Evolutionary conservation across 2,329 filamentous ascomycete species (phyloP), one percentile per base, ranked within the genome.

Genomic region (Sordariomycetes sp.): DNA sequence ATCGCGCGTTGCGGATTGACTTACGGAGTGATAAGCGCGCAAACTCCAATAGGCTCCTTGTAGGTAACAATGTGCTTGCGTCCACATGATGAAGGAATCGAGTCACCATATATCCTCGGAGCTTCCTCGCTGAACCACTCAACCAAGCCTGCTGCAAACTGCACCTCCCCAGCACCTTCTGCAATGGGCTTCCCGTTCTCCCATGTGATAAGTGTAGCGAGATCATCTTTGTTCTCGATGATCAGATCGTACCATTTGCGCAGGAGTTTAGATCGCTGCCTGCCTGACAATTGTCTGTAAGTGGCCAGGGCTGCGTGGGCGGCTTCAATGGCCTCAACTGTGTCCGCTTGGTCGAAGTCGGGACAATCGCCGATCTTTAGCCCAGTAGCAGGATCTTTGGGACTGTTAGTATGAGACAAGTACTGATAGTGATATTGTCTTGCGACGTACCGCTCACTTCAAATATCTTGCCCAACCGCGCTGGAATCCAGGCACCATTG

Each of bases 71-170:
- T 82, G 58, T 90, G 79, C 71, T 93, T 92, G 4, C 84, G 85
- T 0, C 87, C 77, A 2, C 87, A 76, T 7, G 81, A 84, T 12
- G 87, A 79, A 16, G 85, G 83, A 63, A 94, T 91, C 18, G 85
- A 87, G 64, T 89, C 85, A 58, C 90, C 90, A 66, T 90, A 89
- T 40, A 80, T 73, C 51, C 88, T 76, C 2, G 87, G 87, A 2
- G 88, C 88, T 73, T 91, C 88, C 70, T 90, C 89, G 61, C 81
- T 83, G 71, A 91, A 92, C 88, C 88, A 92, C 71, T 90, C 86
- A 61, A 90, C 82, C 70, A 90, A 92, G 69, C 78, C 83, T 60
- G 88, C 84, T 8, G 88, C 87, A 65, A 91, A 91, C 40, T 77
- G 75, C 8, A 85, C 82, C 73, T 92, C 88, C 40, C 84, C 86